phyloP scores from a whole-genome alignment of 2,329 filamentous ascomycete genomes.

The Penicillium sp. region DNA sequence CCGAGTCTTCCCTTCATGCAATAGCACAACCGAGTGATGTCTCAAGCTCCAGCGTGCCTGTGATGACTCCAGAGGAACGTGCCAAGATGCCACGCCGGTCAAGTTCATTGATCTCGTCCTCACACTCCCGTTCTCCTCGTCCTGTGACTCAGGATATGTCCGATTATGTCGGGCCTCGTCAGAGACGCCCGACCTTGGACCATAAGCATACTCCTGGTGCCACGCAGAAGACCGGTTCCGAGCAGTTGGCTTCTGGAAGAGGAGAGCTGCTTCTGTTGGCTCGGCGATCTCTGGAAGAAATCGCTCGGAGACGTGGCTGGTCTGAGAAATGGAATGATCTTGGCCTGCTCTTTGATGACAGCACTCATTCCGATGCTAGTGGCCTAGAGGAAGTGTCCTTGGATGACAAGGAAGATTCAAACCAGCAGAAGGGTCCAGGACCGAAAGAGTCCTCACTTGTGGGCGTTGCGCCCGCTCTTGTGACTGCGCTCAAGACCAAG shows the following conservation, averaged over 20 bases:
- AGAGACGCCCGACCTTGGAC: constrained; percentile 44
- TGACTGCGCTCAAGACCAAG: constrained; percentile 56
- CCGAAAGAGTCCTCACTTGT: constrained; percentile 24
- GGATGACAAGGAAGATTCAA: constrained; percentile 24
- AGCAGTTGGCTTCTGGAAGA: constrained; percentile 74
- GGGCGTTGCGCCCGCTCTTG: constrained; percentile 55
- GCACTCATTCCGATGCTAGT: constrained; percentile 23
- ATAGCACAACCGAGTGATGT: constrained; percentile 23
- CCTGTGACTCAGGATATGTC: constrained; percentile 30
- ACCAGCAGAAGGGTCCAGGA: constrained; percentile 14
- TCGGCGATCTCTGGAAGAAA: constrained; percentile 68
- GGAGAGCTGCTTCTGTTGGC: constrained; percentile 78
- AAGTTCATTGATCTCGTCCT: constrained; percentile 33
- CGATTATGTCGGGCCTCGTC: constrained; percentile 30
- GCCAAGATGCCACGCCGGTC: constrained; percentile 35
- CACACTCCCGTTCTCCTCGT: constrained; percentile 19
- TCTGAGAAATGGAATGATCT: constrained; percentile 67
- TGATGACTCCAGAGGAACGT: constrained; percentile 21
- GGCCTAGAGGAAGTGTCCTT: constrained; percentile 36
- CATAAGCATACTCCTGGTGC: constrained; percentile 40
- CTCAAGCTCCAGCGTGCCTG: constrained; percentile 10
- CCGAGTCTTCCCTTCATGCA: constrained; percentile 34
- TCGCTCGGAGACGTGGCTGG: constrained; percentile 70
- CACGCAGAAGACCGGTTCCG: constrained; percentile 55
- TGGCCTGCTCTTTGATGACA: constrained; percentile 36